Evolutionary conservation across 805 yeast species (phyloP), one percentile per base, ranked within the genome.

Genomic region (Ogataea chonburiensis): DNA sequence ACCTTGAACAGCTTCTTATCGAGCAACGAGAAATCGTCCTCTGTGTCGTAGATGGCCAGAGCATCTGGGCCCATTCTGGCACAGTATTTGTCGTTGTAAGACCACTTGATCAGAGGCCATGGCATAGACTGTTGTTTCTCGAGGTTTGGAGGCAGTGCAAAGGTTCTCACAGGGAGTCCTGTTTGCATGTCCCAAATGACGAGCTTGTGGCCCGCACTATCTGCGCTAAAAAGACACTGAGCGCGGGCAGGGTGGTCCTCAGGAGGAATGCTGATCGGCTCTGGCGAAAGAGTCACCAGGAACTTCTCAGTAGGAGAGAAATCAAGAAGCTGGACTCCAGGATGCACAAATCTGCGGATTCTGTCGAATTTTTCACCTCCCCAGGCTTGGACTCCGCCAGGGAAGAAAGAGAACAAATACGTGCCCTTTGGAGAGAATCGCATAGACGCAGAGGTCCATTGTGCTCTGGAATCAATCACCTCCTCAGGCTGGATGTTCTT

Each of bases 61-160:
- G 94, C 94, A 45, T 86, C 93, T 37, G 95, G 96, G 34, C 93
- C 91, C 64, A 86, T 77, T 69, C 98, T 83, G 37, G 96, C 98
- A 68, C 95, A 86, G 71, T 80, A 93, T 63, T 77, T 80, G 65
- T 86, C 95, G 66, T 93, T 94, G 54, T 68, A 72, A 28, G 97
- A 86, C 98, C 98, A 93, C 67, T 88, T 88, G 61, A 93, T 81
- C 55, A 91, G 77, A 31, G 98, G 98, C 98, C 98, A 93, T 44
- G 83, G 79, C 79, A 80, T 76, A 42, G 73, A 77, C 66, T 74
- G 77, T 64, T 74, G 73, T 24, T 71, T 67, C 56, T 79, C 81
- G 57, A 81, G 68, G 56, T 77, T 71, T 44, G 86, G 85, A 42
- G 91, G 86, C 55, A 91, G 71, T 19, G 96, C 94, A 75, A 93